Evolutionary conservation across 2,329 filamentous ascomycete species (phyloP), one percentile per base, ranked within the genome.

Genomic region (Colletotrichum lentis): DNA sequence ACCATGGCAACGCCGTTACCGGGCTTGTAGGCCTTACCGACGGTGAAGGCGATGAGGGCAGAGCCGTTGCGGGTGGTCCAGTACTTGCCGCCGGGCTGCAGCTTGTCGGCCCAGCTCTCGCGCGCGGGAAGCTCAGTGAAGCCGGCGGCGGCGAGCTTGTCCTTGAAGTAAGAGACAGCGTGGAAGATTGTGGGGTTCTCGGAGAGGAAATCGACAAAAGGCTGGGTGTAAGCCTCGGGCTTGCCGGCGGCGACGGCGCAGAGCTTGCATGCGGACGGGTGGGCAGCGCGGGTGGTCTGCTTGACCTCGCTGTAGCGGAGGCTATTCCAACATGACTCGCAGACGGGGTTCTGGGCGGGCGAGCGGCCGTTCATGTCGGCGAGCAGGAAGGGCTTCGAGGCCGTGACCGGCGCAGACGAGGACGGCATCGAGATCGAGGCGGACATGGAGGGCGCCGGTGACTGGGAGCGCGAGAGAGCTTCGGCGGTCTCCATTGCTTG

Each of bases 131-230:
- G 85, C 86, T 89, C 90, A 69, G 84, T 86, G 80, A 92, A 99
- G 52, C 93, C 95, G 44, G 88, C 83, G 46, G 87, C 84, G 70
- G 86, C 83, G 55, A 97, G 85, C 74, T 94, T 90, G 65, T 85
- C 83, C 74, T 90, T 89, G 77, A 97, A 93, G 73, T 93, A 88
- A 66, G 89, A 86, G 35, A 97, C 94, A 1, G 93, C 89, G 75
- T 99, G 96, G 78, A 97, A 99, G 54, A 97, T 88, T 10, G 96
- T 98, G 0, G 96, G 96, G 76, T 97, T 97, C 70, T 91, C 86
- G 52, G 89, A 91, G 82, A 98, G 86, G 77, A 97, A 98, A 60
- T 93, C 86, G 77, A 91, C 90, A 77, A 97, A 97, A 0, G 94
- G 93, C 79, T 93, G 85, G 10, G 92, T 91, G 77, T 94, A 97